These are phyloP conservation scores for Mallotus repandus DNA, from an alignment of 441 rosid genomes.

Conservation along the genomic window DNA sequence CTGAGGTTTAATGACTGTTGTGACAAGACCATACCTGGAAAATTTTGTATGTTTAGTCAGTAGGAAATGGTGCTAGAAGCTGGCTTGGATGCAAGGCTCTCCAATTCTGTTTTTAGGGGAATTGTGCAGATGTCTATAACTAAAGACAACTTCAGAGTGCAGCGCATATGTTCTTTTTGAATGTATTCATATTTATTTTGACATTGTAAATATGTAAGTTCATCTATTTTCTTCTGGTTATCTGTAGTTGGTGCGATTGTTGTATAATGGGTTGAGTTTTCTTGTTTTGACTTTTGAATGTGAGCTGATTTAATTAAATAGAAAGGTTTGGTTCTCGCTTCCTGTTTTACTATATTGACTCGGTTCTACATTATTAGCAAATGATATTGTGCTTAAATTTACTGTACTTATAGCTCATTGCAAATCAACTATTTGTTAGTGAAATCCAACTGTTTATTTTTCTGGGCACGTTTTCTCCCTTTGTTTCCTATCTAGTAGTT, in stretches of 20 bases:
- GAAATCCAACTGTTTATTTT: background rate
- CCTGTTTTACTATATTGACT: background rate
- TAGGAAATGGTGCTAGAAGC: conserved; percentile 16
- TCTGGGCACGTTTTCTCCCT: too few species aligned
- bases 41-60: conserved; percentile 9
- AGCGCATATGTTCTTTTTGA: conserved; percentile 16
- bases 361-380: background rate
- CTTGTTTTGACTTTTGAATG: background rate
- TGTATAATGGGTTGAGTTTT: conserved; percentile 22
- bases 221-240: background rate
- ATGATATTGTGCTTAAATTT: background rate
- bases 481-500: too few species aligned
- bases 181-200: conserved; percentile 14
- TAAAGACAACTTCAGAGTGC: conserved; percentile 32
- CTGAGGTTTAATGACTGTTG: conserved; percentile 5
- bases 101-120: conserved; percentile 17
- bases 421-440: too few species aligned
- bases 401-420: background rate
- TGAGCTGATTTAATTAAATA: conserved; percentile 11
- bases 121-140: conserved; percentile 27
- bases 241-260: conserved; percentile 1
- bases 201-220: conserved; percentile 36
- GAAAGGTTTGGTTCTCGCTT: background rate
- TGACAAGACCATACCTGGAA: conserved; percentile 4
- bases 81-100: conserved; percentile 17